These are phyloP conservation scores for Physaria fendleri DNA, from an alignment of 345 rosid genomes.

Conservation along the genomic window DNA sequence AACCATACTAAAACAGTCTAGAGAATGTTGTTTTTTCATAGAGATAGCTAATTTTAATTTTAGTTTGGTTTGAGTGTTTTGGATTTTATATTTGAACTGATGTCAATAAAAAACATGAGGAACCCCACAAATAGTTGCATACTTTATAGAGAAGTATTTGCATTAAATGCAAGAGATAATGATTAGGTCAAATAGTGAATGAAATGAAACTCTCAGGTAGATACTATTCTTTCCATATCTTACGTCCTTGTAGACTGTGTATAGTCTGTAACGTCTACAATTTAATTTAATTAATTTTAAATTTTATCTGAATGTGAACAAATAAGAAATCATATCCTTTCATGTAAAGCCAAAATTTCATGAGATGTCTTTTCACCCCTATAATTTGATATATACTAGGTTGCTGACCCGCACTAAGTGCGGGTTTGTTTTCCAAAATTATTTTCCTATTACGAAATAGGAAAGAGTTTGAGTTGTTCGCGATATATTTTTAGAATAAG, in stretches of 20 bases:
- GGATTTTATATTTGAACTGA: background rate
- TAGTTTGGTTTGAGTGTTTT: background rate
- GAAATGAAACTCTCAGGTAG: constrained; percentile 14
- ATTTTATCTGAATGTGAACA: background rate
- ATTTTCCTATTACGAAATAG: too few species aligned
- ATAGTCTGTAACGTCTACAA: background rate
- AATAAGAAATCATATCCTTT: constrained; percentile 11
- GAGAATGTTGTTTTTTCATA: background rate
- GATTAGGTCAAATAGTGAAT: constrained; percentile 15
- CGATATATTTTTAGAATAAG: too few species aligned
- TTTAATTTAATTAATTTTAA: background rate
- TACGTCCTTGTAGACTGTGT: background rate
- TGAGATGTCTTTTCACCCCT: background rate
- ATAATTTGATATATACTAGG: background rate
- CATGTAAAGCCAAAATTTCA: background rate
- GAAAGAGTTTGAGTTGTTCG: too few species aligned
- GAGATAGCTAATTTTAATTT: background rate
- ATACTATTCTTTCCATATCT: background rate
- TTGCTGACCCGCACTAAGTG: too few species aligned
- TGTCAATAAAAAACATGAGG: background rate
- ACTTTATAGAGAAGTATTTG: background rate
- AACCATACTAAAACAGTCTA: background rate
- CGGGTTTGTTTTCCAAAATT: too few species aligned
- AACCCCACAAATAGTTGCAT: background rate
- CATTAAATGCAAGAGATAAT: constrained; percentile 4